Evolutionary conservation across 2,329 filamentous ascomycete species (phyloP).

Genomic region (Blastomyces percursus): DNA sequence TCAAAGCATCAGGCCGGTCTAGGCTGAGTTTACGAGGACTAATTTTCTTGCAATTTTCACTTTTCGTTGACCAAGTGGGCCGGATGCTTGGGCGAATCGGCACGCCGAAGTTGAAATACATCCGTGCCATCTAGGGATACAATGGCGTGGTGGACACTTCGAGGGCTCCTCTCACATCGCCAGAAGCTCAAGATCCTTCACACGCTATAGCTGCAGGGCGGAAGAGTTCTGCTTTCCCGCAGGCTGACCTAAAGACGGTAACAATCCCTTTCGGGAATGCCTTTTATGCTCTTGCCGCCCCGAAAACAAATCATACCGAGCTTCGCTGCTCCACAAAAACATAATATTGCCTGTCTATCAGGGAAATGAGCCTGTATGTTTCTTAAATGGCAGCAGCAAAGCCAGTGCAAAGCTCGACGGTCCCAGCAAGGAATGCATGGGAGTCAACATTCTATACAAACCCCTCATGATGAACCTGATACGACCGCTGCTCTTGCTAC

Average conservation of each 20-base stretch:
- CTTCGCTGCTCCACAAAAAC: neutral
- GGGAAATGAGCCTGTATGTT: neutral
- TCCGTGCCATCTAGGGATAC: neutral
- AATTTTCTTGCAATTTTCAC: neutral
- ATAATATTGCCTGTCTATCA: neutral
- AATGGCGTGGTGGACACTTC: neutral
- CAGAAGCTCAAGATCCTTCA: neutral
- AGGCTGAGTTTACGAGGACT: neutral
- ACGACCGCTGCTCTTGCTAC: neutral
- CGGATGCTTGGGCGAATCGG: neutral
- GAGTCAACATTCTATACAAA: neutral
- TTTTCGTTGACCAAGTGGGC: neutral
- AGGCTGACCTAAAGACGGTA: neutral
- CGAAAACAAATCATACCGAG: neutral
- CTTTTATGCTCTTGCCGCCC: neutral
- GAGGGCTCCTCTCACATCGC: neutral
- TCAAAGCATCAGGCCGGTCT: neutral
- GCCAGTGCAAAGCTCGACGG: neutral
- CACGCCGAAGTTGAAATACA: neutral
- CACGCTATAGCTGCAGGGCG: neutral
- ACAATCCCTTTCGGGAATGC: neutral
- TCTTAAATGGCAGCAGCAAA: neutral
- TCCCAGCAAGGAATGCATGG: neutral
- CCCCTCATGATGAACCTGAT: neutral
- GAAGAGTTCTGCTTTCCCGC: neutral